Evolutionary conservation across 2,329 filamentous ascomycete species (phyloP), one percentile per base, ranked within the genome.

Genomic region (Phyllosticta citribraziliensis): DNA sequence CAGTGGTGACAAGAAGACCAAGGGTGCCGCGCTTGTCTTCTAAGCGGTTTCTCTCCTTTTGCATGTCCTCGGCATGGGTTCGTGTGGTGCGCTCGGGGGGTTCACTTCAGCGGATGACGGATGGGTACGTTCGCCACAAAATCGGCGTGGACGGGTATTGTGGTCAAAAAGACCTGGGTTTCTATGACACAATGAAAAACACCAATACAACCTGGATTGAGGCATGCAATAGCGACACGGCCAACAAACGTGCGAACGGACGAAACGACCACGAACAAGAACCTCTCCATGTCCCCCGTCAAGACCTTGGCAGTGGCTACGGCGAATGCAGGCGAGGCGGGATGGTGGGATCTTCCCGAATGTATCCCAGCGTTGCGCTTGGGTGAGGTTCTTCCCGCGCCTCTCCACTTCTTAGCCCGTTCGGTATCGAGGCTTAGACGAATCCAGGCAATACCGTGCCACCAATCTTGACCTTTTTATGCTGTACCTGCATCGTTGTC

Each of bases 1-100:
- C 72, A 96, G 94, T 88, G 94, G 94, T 87, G 94, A 99, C 88
- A 99, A 99, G 92, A 99, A 99, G 91, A 99, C 94, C 75, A 99
- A 99, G 91, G 94, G 94, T 88, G 94, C 94, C 74, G 94, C 94
- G 81, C 87, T 99, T 76, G 94, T 99, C 75, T 99, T 99, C 87
- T 99, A 96, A 88, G 82, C 84, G 80, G 77, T 74, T 80, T 80
- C 66, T 69, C 68, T 73, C 69, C 68, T 73, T 69, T 70, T 68
- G 70, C 70, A 71, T 71, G 72, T 72, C 70, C 68, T 72, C 67
- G 70, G 68, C 59, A 63, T 60, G 61, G 61, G 52, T 63, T 60
- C 61, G 60, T 58, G 61, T 62, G 60, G 60, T 58, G 56, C 56
- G 58, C 55, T 56, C 58, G 56, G 60, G 60, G 56, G 56, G 51